A percentile compares a stretch with the other conserved stretches of the same genome.
These are phyloP conservation scores for Cephaloascus albidus DNA, from an alignment of 805 yeast species.

Conservation along the genomic window DNA sequence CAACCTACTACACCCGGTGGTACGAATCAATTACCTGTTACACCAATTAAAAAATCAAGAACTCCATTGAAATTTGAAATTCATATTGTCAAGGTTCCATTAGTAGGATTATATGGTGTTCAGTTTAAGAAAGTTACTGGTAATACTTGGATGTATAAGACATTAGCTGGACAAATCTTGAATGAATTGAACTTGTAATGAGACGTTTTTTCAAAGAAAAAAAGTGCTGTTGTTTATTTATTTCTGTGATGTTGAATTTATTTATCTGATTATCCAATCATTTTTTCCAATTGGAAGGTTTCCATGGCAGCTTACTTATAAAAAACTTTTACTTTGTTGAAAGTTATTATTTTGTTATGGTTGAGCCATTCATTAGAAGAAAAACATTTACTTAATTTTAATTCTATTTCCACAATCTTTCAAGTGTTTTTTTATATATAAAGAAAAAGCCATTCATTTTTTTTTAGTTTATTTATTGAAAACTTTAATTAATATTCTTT, in stretches of 20 bases:
- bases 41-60: conserved; percentile 16
- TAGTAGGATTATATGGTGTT: conserved; percentile 85
- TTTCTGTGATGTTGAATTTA: background rate
- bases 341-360: background rate
- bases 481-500: background rate
- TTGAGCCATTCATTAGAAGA: background rate
- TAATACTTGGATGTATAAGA: conserved; percentile 91
- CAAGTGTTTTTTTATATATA: background rate
- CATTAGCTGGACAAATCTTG: conserved; percentile 78
- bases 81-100: conserved; percentile 84
- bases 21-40: conserved; percentile 3
- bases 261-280: background rate
- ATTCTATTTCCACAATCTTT: background rate
- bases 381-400: too few species aligned
- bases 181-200: conserved; percentile 47
- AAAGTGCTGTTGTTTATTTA: background rate
- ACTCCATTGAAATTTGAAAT: conserved; percentile 83
- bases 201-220: too few species aligned
- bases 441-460: background rate
- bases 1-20: conserved; percentile 10
- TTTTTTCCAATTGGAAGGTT: background rate
- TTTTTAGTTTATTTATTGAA: background rate
- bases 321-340: background rate
- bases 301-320: too few species aligned
- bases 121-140: conserved; percentile 92